These are phyloP conservation scores for Linaria vulgaris DNA, from an alignment of 257 asterid species.

Conservation along the genomic window DNA sequence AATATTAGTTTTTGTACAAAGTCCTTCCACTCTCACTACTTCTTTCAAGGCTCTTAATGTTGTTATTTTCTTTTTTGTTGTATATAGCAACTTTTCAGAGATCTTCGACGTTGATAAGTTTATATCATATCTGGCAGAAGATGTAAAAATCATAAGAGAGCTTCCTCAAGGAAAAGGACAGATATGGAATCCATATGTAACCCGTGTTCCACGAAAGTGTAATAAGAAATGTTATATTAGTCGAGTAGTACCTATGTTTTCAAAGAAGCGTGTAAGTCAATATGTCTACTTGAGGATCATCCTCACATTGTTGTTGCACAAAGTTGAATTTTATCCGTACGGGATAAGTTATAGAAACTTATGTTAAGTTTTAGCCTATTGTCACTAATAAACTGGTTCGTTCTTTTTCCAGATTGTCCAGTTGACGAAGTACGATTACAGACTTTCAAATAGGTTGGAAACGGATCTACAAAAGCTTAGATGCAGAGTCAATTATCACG, in stretches of 20 bases:
- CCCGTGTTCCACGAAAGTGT: constrained; percentile 97
- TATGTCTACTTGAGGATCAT: too few relatives aligned
- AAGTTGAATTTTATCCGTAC: too few relatives aligned
- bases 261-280: constrained; percentile 72
- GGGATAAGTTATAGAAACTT: too few relatives aligned
- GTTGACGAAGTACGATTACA: constrained; percentile 88
- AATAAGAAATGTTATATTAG: constrained; percentile 66
- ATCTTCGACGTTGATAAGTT: constrained; percentile 87
- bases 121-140: constrained; percentile 64
- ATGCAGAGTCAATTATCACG: constrained; percentile 94
- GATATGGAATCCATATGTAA: constrained; percentile 70
- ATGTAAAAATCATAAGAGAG: constrained; percentile 72
- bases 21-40: constrained; percentile 14
- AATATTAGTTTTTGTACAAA: constrained; percentile 14
- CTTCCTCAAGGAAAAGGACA: constrained; percentile 78
- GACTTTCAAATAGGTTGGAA: constrained; percentile 84
- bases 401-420: constrained; percentile 68
- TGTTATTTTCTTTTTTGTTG: constrained; percentile 34
- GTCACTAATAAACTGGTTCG: constrained; percentile 18
- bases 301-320: too few relatives aligned
- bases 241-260: constrained; percentile 76
- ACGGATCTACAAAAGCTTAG: constrained; percentile 88
- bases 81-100: constrained; percentile 86
- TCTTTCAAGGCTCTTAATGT: constrained; percentile 24
- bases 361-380: constrained; percentile 15